Evolutionary conservation across 73 alveolate species (phyloP), one percentile per base, ranked within the genome.

Genomic region (Halteria grandinella): DNA sequence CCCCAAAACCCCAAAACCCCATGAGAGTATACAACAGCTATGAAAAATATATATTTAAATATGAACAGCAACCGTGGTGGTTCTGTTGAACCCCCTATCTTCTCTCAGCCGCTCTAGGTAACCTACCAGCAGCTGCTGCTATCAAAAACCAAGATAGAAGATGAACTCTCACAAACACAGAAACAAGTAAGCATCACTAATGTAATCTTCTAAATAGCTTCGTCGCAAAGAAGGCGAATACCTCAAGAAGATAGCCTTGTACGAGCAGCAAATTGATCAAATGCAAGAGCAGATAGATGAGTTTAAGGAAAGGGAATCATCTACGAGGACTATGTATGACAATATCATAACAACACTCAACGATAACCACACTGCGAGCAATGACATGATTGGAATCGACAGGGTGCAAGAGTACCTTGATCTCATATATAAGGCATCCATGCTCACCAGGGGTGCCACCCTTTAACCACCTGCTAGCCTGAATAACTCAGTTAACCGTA

Each of bases 191-290:
- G 51, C 23, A 10, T 31, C 24, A 23, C 17, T n/a, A n/a, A 53
- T 12, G 7, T n/a, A 21, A 10, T 53, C 21, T 25, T 5, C 7
- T 57, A 11, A 17, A 28, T 57, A 57, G 74, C 29, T 57, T 12
- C 7, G 74, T 24, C 12, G 74, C 17, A 57, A 57, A 57, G 74
- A 57, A 18, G 74, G 74, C 14, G 74, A 57, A 18, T 57, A 57
- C 28, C 36, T 33, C 15, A 57, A 57, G 28, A 57, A 57, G 29
- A 57, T 57, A 3, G 74, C 74, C 12, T 51, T 57, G 5, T 57
- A 57, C 20, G 74, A 57, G 31, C 28, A 57, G 36, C 31, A 57
- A 34, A 57, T 57, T 28, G 74, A 57, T 20, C 28, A 57, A 34
- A 23, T 57, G 54, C 33, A 57, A 39, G 74, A 57, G 28, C 31